Evolutionary conservation across 331 rosid genomes (phyloP).

Genomic region (Quercus tomentella): DNA sequence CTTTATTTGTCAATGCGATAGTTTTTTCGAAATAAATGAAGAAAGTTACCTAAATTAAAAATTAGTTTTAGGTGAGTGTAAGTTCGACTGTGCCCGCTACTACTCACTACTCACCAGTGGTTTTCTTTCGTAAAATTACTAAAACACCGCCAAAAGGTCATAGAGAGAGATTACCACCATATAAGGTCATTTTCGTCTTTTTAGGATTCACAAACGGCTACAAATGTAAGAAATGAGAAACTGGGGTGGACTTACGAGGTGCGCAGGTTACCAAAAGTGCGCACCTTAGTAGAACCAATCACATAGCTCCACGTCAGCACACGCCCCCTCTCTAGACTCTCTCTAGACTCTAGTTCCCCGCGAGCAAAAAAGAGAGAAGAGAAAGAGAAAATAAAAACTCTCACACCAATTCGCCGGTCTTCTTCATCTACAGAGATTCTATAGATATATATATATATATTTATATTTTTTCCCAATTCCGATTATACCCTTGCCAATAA

Average conservation of each 20-base stretch:
- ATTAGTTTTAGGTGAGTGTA: too few species aligned
- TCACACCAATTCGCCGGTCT: conserved; percentile 29
- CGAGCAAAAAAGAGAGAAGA: conserved; percentile 9
- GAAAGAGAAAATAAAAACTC: not conserved
- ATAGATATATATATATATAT: not conserved
- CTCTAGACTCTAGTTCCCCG: conserved; percentile 23
- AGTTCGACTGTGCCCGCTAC: too few species aligned
- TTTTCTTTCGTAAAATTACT: too few species aligned
- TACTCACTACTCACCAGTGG: too few species aligned
- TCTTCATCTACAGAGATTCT: not conserved
- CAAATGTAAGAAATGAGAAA: not conserved
- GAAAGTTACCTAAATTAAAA: too few species aligned
- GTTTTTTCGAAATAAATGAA: too few species aligned
- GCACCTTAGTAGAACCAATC: conserved; percentile 19
- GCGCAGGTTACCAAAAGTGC: conserved; percentile 10
- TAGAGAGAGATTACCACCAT: too few species aligned
- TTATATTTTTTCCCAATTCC: not conserved
- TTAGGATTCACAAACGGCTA: conserved; percentile 15
- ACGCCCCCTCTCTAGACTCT: not conserved
- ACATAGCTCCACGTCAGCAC: conserved; percentile 22
- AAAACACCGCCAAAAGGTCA: too few species aligned
- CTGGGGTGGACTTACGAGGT: not conserved
- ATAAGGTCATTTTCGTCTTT: too few species aligned
- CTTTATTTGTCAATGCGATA: too few species aligned
- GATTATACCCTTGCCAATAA: conserved; percentile 12